Percentiles rank a stretch among this genome's conserved stretches.
These are phyloP conservation scores for Physcia stellaris DNA, from an alignment of 495 filamentous ascomycete species.

Conservation along the genomic window DNA sequence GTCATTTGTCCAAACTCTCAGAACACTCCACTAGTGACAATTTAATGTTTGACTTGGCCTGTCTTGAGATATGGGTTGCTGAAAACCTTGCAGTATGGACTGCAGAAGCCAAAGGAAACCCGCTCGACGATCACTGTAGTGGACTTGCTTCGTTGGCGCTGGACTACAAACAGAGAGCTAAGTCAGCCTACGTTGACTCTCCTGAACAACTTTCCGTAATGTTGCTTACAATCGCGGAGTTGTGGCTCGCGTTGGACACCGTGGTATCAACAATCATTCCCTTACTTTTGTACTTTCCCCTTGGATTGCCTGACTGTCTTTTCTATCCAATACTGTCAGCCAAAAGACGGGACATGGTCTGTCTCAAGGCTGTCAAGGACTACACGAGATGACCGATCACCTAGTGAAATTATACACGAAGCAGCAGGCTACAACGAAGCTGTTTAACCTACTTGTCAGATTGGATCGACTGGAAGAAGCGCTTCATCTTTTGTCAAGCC, in stretches of 20 bases:
- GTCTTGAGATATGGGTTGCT: neutral
- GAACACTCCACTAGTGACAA: neutral
- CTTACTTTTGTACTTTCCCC: neutral
- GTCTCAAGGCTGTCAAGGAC: neutral
- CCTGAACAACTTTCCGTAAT: neutral
- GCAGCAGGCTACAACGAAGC: neutral
- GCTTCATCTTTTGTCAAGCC: slow-evolving; percentile 30
- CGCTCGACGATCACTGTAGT: neutral
- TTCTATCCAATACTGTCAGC: neutral
- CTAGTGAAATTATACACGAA: neutral
- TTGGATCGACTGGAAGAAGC: neutral
- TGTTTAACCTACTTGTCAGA: neutral
- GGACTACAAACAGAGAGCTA: neutral
- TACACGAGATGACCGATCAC: too few species aligned
- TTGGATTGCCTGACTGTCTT: neutral
- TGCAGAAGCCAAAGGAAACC: neutral
- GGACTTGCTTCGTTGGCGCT: neutral
- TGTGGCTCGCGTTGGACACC: neutral
- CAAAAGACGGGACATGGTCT: neutral
- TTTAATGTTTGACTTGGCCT: neutral
- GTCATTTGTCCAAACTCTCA: neutral
- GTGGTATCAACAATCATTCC: neutral
- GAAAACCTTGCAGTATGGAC: neutral
- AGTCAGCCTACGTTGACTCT: neutral
- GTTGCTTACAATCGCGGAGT: neutral